Percentiles rank a stretch among this genome's conserved stretches.
Evolutionary conservation across 2,329 filamentous ascomycete species (phyloP).

Genomic region (Aspergillus niger): DNA sequence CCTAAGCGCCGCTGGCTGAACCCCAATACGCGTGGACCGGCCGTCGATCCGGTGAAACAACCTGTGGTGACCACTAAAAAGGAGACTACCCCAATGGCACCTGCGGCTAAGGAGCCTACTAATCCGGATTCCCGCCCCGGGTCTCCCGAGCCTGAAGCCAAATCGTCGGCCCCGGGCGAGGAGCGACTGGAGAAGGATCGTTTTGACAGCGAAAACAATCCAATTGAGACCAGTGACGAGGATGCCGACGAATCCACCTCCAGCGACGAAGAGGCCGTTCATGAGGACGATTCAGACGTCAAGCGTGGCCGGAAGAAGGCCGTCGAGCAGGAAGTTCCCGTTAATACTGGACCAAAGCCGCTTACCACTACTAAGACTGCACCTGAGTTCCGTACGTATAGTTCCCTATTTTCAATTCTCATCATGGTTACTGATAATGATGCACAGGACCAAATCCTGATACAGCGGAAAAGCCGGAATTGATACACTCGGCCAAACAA

Average conservation of each 20-base stretch:
- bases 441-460: slow-evolving; percentile 15
- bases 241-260: slow-evolving; percentile 52
- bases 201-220: slow-evolving; percentile 64
- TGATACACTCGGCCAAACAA: slow-evolving; percentile 43
- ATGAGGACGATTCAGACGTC: slow-evolving; percentile 38
- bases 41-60: slow-evolving; percentile 43
- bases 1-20: slow-evolving; percentile 51
- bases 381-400: slow-evolving; percentile 12
- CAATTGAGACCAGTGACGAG: slow-evolving; percentile 70
- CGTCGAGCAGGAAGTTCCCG: slow-evolving; percentile 24
- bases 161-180: slow-evolving; percentile 49
- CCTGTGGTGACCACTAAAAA: slow-evolving; percentile 63
- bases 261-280: slow-evolving; percentile 63
- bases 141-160: slow-evolving; percentile 34
- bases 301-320: slow-evolving; percentile 32
- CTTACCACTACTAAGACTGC: slow-evolving; percentile 9
- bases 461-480: slow-evolving; percentile 11
- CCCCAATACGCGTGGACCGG: slow-evolving; percentile 51
- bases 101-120: slow-evolving; percentile 57
- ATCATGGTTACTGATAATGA: not conserved
- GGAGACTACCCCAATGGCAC: slow-evolving; percentile 59
- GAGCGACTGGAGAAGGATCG: slow-evolving; percentile 69
- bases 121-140: slow-evolving; percentile 32
- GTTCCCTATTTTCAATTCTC: not conserved
- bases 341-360: not conserved